A percentile compares a stretch with the other conserved stretches of the same genome.
Conservation (phyloP, 169 alveolate genomes). For the Plasmodium yoelii region DNA sequence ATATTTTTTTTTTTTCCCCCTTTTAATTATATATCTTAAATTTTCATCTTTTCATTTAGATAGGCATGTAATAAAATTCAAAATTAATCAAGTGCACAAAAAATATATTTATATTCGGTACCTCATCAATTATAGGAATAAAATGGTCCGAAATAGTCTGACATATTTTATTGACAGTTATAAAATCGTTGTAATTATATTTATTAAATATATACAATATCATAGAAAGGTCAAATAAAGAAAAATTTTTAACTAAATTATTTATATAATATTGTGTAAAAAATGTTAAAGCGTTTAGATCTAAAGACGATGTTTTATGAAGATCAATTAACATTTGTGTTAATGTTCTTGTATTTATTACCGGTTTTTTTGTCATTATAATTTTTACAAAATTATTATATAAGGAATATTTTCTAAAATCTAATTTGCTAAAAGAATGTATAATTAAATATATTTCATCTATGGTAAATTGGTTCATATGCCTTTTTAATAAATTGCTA, state of each 20-base stretch:
- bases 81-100: neutral
- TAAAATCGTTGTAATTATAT: conserved; percentile 39
- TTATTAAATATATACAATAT: conserved; percentile 40
- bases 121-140: conserved; percentile 41
- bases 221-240: conserved; percentile 61
- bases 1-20: too few species aligned
- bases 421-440: conserved; percentile 57
- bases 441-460: conserved; percentile 44
- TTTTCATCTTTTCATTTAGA: too few species aligned
- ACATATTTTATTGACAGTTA: conserved; percentile 27
- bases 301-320: conserved; percentile 49
- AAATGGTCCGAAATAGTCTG: conserved; percentile 1
- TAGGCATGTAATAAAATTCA: too few species aligned
- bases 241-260: neutral
- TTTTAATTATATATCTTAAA: too few species aligned
- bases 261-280: conserved; percentile 52
- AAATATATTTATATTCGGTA: neutral
- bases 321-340: conserved; percentile 62
- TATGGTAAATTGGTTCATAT: conserved; percentile 14
- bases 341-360: conserved; percentile 17
- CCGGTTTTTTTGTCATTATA: conserved; percentile 51
- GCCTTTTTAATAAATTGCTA: conserved; percentile 21
- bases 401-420: conserved; percentile 62
- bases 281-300: conserved; percentile 29
- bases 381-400: conserved; percentile 30